Evolutionary conservation across 805 yeast species (phyloP), one percentile per base, ranked within the genome.

Genomic region (Dipodascus geniculatus): DNA sequence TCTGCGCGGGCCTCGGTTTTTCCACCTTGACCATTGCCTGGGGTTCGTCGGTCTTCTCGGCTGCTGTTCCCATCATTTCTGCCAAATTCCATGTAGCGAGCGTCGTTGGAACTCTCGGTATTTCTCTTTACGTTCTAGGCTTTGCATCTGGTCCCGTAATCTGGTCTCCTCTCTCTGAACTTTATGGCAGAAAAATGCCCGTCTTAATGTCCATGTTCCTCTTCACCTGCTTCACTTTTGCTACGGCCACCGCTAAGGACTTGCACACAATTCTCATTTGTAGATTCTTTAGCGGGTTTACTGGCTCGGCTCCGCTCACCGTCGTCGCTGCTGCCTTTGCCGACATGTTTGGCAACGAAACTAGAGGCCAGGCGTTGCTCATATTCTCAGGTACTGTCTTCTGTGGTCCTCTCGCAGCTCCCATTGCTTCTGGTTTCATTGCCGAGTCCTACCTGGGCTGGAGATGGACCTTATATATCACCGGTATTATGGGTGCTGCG

Each of bases 131-230:
- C 62, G 96, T 90, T n/a, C 68, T 88, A 47, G 98, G 97, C 9
- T 91, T 89, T 69, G 97, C 96, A 0, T 77, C 87, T 0, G 96
- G 97, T 19, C 98, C 98, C 2, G 73, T 90, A 51, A 63, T 87
- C 38, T 90, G 93, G 88, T 96, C 93, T 23, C 96, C 96, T 2
- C 65, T 85, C 38, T 83, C 91, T n/a, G 95, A 85, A 66, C 62
- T 83, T 38, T 82, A 75, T 59, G 93, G 95, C 53, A 78, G 96
- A 67, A 78, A 78, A 65, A 67, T 76, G 17, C 81, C 86, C 16
- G 61, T 85, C 53, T 58, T 84, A 1, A 57, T 80, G 2, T 78
- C 89, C 3, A 67, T 76, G 2, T 70, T 86, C 47, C 78, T 83
- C 1, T 77, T 78, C 63, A 70, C 76, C 20, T 61, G 77, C 49